phyloP scores from a whole-genome alignment of 2,329 filamentous ascomycete species.

The Penicillium freii region DNA sequence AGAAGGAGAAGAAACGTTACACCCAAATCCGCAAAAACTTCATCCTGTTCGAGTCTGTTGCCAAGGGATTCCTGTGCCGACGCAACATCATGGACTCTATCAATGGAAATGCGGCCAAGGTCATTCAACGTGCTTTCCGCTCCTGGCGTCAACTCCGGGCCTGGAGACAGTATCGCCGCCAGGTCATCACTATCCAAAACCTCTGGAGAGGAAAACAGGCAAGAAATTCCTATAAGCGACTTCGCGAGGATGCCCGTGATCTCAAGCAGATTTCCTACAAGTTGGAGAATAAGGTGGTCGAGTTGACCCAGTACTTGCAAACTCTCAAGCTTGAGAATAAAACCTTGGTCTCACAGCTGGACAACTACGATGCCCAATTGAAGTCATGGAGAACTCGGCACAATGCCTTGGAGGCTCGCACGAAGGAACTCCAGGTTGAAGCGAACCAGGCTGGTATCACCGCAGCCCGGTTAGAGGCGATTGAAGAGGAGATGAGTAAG shows the following conservation, averaged over 20 bases:
- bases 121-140: conserved; percentile 90
- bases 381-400: conserved; percentile 94
- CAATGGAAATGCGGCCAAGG: conserved; percentile 82
- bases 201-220: conserved; percentile 85
- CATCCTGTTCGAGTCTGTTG: conserved; percentile 81
- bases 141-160: conserved; percentile 71
- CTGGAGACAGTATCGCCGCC: conserved; percentile 87
- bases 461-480: conserved; percentile 80
- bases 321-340: conserved; percentile 95
- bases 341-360: conserved; percentile 77
- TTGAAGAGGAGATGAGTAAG: conserved; percentile 95
- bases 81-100: conserved; percentile 92
- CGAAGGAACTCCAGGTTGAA: conserved; percentile 92
- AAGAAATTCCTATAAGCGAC: conserved; percentile 78
- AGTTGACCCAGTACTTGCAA: conserved; percentile 90
- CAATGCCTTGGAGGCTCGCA: conserved; percentile 81
- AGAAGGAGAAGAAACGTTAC: conserved; percentile 83
- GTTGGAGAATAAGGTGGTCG: conserved; percentile 98
- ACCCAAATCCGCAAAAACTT: conserved; percentile 75
- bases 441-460: conserved; percentile 97
- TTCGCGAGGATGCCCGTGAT: conserved; percentile 94
- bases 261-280: conserved; percentile 99
- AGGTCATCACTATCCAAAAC: conserved; percentile 86
- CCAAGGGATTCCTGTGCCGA: conserved; percentile 87
- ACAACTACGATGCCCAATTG: conserved; percentile 94